A percentile compares a stretch with the other conserved stretches of the same genome.
Conservation (phyloP, 345 rosid species). For the Dimocarpus longan region DNA sequence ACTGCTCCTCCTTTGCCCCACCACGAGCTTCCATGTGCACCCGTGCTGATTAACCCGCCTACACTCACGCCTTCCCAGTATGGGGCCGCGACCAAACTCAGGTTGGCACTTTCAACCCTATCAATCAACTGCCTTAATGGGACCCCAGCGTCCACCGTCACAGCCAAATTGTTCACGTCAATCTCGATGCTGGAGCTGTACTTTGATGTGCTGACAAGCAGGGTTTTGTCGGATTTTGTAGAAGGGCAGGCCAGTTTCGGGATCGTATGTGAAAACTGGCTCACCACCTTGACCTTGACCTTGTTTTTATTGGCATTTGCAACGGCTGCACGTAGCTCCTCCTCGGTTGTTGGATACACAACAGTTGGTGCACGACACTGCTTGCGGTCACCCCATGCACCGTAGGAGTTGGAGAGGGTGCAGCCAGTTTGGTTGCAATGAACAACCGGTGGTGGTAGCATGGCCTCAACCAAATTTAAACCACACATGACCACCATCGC, state of each 20-base stretch:
- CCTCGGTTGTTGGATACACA: conserved; percentile 67
- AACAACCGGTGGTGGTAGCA: conserved; percentile 60
- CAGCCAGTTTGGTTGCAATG: conserved; percentile 58
- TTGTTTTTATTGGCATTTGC: conserved; percentile 54
- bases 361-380: conserved; percentile 53
- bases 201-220: conserved; percentile 69
- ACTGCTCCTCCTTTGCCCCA: conserved; percentile 91
- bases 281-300: conserved; percentile 70
- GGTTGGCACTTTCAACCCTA: conserved; percentile 60
- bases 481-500: background rate
- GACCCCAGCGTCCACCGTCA: conserved; percentile 75
- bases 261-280: conserved; percentile 76
- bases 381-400: conserved; percentile 72
- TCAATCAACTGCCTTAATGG: conserved; percentile 64
- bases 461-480: conserved; percentile 29
- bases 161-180: conserved; percentile 48
- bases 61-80: conserved; percentile 96
- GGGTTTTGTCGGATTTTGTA: conserved; percentile 21
- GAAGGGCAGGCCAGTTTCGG: conserved; percentile 84
- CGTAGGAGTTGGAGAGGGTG: conserved; percentile 69
- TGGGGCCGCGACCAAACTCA: conserved; percentile 74
- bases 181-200: conserved; percentile 50
- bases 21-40: conserved; percentile 98
- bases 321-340: conserved; percentile 61
- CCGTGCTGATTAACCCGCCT: conserved; percentile 82